These are phyloP conservation scores for Macrotyloma uniflorum DNA, from an alignment of 306 rosid genomes.

Conservation along the genomic window DNA sequence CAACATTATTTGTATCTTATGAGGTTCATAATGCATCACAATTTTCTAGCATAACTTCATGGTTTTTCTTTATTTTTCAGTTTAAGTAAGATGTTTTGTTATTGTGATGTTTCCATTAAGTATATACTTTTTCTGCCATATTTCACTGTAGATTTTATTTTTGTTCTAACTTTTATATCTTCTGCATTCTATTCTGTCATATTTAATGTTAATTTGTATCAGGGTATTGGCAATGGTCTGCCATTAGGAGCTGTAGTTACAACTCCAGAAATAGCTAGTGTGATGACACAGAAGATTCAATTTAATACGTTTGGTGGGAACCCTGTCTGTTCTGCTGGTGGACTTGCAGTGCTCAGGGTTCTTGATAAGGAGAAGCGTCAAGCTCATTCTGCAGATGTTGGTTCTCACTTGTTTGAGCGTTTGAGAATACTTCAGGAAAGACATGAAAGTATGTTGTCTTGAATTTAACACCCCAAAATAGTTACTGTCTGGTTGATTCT, in stretches of 20 bases:
- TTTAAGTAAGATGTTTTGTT: neutral
- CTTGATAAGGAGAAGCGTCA: conserved; percentile 89
- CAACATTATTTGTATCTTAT: conserved; percentile 9
- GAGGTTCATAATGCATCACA: neutral
- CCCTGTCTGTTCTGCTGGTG: conserved; percentile 95
- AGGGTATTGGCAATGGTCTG: conserved; percentile 96
- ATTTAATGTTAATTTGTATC: conserved; percentile 38
- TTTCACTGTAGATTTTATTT: conserved; percentile 7
- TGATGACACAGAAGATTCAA: conserved; percentile 71
- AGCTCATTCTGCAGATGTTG: conserved; percentile 75
- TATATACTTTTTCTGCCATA: neutral
- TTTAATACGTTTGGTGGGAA: conserved; percentile 92
- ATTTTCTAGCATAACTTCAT: neutral
- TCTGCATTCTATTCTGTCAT: conserved; percentile 14
- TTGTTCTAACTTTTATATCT: conserved; percentile 7
- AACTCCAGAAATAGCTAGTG: conserved; percentile 91
- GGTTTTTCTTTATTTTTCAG: neutral
- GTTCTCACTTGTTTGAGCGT: conserved; percentile 77
- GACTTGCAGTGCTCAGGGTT: conserved; percentile 83
- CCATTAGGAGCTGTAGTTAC: conserved; percentile 95
- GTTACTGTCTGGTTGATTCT: neutral
- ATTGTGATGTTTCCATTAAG: neutral
- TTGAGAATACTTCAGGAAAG: conserved; percentile 70
- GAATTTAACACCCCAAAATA: conserved; percentile 12
- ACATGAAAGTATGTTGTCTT: conserved; percentile 66